These are phyloP conservation scores for Leishmania martiniquensis DNA, from an alignment of 208 protist genomes.

Conservation along the genomic window DNA sequence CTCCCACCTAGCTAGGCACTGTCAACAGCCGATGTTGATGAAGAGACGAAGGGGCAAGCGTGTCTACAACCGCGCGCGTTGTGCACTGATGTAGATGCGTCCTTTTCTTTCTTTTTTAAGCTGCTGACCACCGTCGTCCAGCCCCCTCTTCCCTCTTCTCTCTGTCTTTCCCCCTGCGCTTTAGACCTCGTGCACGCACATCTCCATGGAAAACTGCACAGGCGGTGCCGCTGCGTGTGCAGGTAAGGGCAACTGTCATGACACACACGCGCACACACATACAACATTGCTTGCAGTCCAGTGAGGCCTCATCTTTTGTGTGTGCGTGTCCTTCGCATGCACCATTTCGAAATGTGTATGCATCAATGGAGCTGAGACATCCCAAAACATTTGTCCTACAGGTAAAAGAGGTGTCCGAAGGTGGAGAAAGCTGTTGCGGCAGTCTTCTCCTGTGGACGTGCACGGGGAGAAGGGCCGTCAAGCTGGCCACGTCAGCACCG, in stretches of 20 bases:
- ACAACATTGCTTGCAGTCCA: too few species aligned
- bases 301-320: too few species aligned
- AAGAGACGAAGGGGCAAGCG: neutral
- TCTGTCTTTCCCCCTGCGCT: neutral
- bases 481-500: neutral
- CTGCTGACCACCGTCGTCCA: neutral
- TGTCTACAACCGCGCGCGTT: neutral
- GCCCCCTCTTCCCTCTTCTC: neutral
- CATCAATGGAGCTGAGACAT: too few species aligned
- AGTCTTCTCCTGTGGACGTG: neutral
- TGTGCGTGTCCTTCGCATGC: too few species aligned
- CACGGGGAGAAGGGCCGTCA: neutral
- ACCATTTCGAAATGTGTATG: too few species aligned
- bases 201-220: neutral
- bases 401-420: neutral
- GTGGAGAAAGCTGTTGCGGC: neutral
- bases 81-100: neutral
- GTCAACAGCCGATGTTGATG: neutral
- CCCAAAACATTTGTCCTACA: too few species aligned
- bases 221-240: too few species aligned
- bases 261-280: too few species aligned
- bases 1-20: neutral
- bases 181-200: neutral
- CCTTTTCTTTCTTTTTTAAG: neutral
- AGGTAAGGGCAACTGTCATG: too few species aligned